Conservation (phyloP, 257 asterid species). For the Ocimum tenuiflorum region DNA sequence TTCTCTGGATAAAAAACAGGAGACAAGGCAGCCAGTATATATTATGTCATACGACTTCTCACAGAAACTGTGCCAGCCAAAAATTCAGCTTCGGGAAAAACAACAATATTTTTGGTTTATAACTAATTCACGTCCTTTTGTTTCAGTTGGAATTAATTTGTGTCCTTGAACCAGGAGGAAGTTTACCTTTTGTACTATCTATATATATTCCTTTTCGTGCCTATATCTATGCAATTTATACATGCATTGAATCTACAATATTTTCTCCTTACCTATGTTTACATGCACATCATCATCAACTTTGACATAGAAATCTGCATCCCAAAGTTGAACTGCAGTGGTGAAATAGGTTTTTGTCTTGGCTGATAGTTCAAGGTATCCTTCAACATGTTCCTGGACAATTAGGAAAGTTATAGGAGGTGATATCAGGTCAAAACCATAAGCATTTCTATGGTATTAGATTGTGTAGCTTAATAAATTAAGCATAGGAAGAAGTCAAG, state of each 20-base stretch:
- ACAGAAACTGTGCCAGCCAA: not conserved
- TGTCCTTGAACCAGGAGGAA: not conserved
- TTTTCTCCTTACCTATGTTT: slow-evolving; percentile 73
- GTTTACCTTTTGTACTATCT: not conserved
- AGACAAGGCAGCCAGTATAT: not conserved
- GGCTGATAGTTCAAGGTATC: slow-evolving; percentile 85
- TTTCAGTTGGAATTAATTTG: no score
- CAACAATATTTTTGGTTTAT: not conserved
- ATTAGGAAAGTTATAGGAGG: slow-evolving; percentile 1
- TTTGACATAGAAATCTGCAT: slow-evolving; percentile 87
- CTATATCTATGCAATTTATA: not conserved
- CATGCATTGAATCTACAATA: not conserved
- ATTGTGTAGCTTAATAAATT: not conserved
- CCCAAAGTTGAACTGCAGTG: slow-evolving; percentile 77
- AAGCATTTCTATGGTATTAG: not conserved
- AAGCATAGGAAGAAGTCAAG: not conserved
- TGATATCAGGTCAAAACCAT: not conserved
- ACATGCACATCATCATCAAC: slow-evolving; percentile 93
- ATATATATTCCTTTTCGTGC: not conserved
- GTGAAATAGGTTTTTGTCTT: slow-evolving; percentile 74
- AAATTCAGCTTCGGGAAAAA: not conserved
- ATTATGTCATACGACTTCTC: not conserved
- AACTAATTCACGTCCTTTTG: not conserved
- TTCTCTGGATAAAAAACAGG: not conserved
- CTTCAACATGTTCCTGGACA: slow-evolving; percentile 76